Conservation (phyloP, 2,329 filamentous ascomycete genomes). For the Claviceps capensis region DNA sequence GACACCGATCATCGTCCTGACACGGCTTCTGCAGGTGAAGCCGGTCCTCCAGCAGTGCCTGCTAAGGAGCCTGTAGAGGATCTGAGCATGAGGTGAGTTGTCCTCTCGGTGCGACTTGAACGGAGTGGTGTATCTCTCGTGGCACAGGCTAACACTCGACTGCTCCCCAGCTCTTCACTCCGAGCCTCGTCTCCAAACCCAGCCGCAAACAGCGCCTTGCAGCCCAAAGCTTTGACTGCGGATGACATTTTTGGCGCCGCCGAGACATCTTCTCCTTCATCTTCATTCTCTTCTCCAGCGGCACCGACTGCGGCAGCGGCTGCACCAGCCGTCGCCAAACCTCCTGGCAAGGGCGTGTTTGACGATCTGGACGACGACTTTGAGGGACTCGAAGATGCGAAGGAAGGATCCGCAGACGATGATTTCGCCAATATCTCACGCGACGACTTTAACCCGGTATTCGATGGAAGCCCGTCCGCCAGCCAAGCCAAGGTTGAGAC, state of each 20-base stretch:
- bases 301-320: background rate
- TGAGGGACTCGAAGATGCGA: conserved; percentile 70
- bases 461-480: conserved; percentile 53
- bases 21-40: background rate
- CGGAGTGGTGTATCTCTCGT: background rate
- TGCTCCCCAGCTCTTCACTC: conserved; percentile 12
- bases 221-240: conserved; percentile 17
- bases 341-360: conserved; percentile 39
- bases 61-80: conserved; percentile 13
- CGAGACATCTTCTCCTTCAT: background rate
- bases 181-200: conserved; percentile 19
- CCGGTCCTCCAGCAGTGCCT: conserved; percentile 10
- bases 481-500: conserved; percentile 41
- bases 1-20: conserved; percentile 3
- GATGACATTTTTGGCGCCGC: conserved; percentile 31
- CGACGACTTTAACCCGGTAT: conserved; percentile 70
- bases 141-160: background rate
- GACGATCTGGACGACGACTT: conserved; percentile 71
- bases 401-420: conserved; percentile 66
- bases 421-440: conserved; percentile 65
- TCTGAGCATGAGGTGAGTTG: conserved; percentile 14
- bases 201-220: conserved; percentile 13
- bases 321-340: conserved; percentile 14
- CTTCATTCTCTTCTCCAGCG: background rate
- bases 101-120: no score